Conservation (phyloP, 2,329 filamentous ascomycete species). For the Aquanectria penicillioides region DNA sequence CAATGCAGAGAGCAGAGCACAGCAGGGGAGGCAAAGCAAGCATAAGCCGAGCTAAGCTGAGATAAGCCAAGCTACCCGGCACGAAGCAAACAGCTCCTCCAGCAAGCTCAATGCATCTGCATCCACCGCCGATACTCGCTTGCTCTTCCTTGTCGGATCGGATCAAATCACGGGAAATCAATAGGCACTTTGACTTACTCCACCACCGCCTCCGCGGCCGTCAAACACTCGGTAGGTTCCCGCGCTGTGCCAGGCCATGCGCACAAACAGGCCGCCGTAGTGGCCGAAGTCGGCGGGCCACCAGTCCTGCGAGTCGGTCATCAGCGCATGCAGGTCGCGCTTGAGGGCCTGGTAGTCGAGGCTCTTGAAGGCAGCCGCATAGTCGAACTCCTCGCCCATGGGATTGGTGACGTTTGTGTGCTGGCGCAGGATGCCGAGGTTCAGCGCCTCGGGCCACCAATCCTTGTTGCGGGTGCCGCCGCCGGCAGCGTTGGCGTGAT, state of each 20-base stretch:
- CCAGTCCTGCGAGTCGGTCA: constrained; percentile 83
- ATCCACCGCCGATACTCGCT: no score
- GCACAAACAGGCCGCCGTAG: constrained; percentile 83
- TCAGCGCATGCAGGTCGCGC: constrained; percentile 75
- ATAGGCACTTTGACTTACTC: constrained; percentile 50
- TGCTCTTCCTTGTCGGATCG: no score
- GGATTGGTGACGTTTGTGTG: constrained; percentile 72
- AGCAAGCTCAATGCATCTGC: no score
- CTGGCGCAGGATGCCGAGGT: constrained; percentile 77
- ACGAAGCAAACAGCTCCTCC: no score
- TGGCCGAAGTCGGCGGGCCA: constrained; percentile 87
- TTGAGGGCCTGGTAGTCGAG: constrained; percentile 69
- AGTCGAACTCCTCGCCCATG: constrained; percentile 72
- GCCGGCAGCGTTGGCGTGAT: constrained; percentile 55
- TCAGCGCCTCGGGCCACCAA: constrained; percentile 78
- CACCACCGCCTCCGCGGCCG: constrained; percentile 78
- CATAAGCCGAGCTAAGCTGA: no score
- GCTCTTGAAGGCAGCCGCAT: constrained; percentile 75
- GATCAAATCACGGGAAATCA: no score
- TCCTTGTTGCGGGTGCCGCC: constrained; percentile 74
- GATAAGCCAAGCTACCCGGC: no score
- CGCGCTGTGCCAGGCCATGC: constrained; percentile 84
- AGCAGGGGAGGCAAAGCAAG: no score
- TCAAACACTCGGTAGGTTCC: constrained; percentile 82
- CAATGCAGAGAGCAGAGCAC: no score